Conservation (phyloP, 257 asterid genomes). For the Solanum chilense region DNA sequence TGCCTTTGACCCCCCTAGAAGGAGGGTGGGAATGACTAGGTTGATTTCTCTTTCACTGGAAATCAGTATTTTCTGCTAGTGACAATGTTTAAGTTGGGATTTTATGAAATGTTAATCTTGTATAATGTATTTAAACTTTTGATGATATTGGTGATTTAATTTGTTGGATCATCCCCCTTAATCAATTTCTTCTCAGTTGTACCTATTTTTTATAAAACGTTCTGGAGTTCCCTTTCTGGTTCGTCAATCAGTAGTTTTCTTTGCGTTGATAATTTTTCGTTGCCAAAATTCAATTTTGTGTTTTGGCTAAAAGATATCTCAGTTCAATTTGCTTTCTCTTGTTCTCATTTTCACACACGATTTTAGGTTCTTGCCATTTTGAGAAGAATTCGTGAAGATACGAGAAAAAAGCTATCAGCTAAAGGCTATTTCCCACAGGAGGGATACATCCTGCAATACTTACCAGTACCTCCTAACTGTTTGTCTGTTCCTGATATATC, state of each 20-base stretch:
- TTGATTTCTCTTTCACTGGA: not conserved
- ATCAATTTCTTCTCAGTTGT: not conserved
- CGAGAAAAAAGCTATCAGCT: constrained; percentile 51
- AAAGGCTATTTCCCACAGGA: constrained; percentile 80
- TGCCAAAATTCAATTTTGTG: not conserved
- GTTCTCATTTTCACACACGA: not conserved
- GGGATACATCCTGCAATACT: constrained; percentile 65
- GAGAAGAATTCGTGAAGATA: constrained; percentile 51
- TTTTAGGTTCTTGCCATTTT: constrained; percentile 57
- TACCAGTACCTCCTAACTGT: constrained; percentile 98
- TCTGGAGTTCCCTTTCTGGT: not conserved
- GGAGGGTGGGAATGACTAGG: not conserved
- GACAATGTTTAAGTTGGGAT: not conserved
- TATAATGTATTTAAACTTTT: not conserved
- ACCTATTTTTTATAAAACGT: not conserved
- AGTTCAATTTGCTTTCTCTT: not conserved
- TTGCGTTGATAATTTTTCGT: not conserved
- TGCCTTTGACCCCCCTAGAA: not conserved
- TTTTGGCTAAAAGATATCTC: not conserved
- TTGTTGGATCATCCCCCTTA: not conserved
- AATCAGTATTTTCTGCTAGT: not conserved
- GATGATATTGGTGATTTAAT: not conserved
- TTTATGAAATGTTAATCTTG: not conserved
- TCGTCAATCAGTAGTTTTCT: not conserved
- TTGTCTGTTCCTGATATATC: constrained; percentile 91